Percentiles rank a stretch among this genome's conserved stretches.
Conservation (phyloP, 2,329 filamentous ascomycete genomes). For the Rutstroemia sp. region DNA sequence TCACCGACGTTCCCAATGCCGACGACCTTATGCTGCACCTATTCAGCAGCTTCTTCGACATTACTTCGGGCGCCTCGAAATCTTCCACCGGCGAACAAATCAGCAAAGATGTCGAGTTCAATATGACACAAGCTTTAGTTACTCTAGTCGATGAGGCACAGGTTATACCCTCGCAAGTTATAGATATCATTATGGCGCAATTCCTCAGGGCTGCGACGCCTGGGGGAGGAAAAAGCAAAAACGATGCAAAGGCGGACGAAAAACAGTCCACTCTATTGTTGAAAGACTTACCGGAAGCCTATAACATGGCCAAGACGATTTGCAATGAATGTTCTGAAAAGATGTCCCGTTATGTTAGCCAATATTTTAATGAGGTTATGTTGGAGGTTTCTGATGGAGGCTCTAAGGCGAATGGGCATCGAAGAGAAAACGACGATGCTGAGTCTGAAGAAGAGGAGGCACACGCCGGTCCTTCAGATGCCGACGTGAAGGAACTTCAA, state of each 20-base stretch:
- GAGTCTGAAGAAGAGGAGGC: slow-evolving; percentile 57
- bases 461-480: slow-evolving; percentile 60
- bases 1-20: slow-evolving; percentile 78
- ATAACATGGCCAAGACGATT: slow-evolving; percentile 92
- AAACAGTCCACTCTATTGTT: slow-evolving; percentile 78
- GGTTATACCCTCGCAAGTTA: slow-evolving; percentile 69
- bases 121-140: slow-evolving; percentile 79
- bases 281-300: slow-evolving; percentile 84
- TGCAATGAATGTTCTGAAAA: slow-evolving; percentile 86
- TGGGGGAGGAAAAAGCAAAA: slow-evolving; percentile 44
- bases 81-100: slow-evolving; percentile 71
- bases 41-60: slow-evolving; percentile 88
- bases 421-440: slow-evolving; percentile 41
- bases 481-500: slow-evolving; percentile 77
- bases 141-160: slow-evolving; percentile 81
- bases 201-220: slow-evolving; percentile 82
- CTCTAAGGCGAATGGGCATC: slow-evolving; percentile 44
- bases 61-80: slow-evolving; percentile 72
- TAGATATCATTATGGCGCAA: slow-evolving; percentile 91
- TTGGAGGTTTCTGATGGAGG: slow-evolving; percentile 66
- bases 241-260: slow-evolving; percentile 52
- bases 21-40: slow-evolving; percentile 73
- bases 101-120: slow-evolving; percentile 87
- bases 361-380: slow-evolving; percentile 96
- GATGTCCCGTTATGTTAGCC: slow-evolving; percentile 89